phyloP scores from a whole-genome alignment of 441 rosid species.

The Adansonia rubrostipa region DNA sequence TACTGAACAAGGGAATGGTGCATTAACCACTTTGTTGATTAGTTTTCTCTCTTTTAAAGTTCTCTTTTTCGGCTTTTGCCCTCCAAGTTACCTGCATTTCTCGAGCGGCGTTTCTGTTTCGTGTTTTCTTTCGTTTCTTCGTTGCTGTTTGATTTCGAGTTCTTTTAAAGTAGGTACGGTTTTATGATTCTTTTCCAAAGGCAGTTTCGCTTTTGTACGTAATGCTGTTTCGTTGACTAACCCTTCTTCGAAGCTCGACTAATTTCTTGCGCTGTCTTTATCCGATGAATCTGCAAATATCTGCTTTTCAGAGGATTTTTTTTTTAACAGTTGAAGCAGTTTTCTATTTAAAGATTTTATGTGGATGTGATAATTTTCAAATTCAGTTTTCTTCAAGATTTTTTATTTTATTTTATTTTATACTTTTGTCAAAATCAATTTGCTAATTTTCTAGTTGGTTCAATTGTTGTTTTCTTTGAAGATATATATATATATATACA shows the following conservation, averaged over 20 bases:
- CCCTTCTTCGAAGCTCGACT: neutral
- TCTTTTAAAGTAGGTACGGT: conserved; percentile 22
- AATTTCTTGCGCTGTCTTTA: neutral
- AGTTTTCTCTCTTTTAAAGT: neutral
- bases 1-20: conserved; percentile 12
- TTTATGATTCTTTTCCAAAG: neutral
- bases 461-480: neutral
- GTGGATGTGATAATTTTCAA: conserved; percentile 11
- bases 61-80: neutral
- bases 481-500: neutral
- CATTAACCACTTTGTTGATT: conserved; percentile 2
- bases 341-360: neutral
- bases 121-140: conserved; percentile 17
- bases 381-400: no score
- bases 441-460: neutral
- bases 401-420: no score
- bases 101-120: conserved; percentile 5
- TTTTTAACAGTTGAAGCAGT: neutral
- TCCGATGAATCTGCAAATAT: neutral
- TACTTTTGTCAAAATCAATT: neutral
- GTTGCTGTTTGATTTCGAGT: neutral
- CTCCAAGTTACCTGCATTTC: conserved; percentile 11
- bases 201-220: neutral
- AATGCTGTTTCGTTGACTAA: conserved; percentile 11
- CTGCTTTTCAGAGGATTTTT: conserved; percentile 3